Evolutionary conservation across 225 moss, liverwort and hornwort species (phyloP).

Genomic region (Takakia lepidozioides): DNA sequence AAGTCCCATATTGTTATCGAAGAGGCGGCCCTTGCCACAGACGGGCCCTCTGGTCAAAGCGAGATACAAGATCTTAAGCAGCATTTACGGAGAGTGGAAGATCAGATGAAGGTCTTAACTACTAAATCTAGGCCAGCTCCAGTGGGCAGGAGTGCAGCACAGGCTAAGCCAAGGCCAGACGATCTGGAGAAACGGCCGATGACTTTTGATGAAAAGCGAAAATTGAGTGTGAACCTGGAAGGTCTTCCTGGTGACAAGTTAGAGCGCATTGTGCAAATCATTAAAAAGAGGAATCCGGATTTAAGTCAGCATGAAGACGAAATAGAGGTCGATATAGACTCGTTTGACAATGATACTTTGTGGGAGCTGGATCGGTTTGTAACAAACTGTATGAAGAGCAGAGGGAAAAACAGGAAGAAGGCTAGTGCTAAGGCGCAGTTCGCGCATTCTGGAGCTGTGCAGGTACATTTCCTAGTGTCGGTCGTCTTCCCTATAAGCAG

Average conservation of each 20-base stretch:
- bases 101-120: constrained; percentile 33
- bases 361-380: constrained; percentile 82
- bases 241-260: constrained; percentile 65
- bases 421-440: constrained; percentile 22
- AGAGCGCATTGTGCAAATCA: constrained; percentile 75
- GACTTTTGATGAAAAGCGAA: constrained; percentile 69
- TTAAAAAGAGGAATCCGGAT: constrained; percentile 44
- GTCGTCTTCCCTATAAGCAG: no score
- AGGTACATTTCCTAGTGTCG: constrained; percentile 30
- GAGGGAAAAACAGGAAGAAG: constrained; percentile 37
- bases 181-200: constrained; percentile 56
- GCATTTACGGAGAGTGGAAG: constrained; percentile 24
- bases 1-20: constrained; percentile 30
- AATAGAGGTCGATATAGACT: constrained; percentile 70
- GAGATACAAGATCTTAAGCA: constrained; percentile 26
- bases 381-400: constrained; percentile 74
- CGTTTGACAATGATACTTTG: constrained; percentile 68
- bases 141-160: constrained; percentile 23
- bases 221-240: constrained; percentile 59
- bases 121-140: constrained; percentile 28
- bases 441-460: constrained; percentile 12
- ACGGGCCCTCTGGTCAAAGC: constrained; percentile 8
- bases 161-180: constrained; percentile 60
- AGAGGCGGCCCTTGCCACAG: constrained; percentile 38
- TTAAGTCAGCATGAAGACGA: constrained; percentile 35